phyloP scores from a whole-genome alignment of 2,329 filamentous ascomycete species.

The Trichoderma sp. region DNA sequence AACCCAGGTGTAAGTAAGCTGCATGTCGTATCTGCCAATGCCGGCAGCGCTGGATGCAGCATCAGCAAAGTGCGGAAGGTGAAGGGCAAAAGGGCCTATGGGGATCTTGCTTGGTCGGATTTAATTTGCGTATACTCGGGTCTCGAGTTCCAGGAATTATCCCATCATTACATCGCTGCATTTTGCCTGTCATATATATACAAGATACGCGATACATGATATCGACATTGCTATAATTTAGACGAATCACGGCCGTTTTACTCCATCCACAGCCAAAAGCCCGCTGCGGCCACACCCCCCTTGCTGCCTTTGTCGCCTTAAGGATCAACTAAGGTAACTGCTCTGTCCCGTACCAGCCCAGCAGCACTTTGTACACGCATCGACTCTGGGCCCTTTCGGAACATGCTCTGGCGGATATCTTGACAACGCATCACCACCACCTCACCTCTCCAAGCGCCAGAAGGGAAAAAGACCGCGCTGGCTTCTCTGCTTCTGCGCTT shows the following conservation, averaged over 20 bases:
- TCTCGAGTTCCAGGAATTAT: background rate
- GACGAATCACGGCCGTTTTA: background rate
- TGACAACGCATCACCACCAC: conserved; percentile 52
- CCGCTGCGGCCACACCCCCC: background rate
- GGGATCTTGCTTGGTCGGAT: background rate
- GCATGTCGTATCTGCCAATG: conserved; percentile 14
- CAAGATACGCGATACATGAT: background rate
- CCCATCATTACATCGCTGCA: background rate
- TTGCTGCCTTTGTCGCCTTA: background rate
- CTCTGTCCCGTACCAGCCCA: background rate
- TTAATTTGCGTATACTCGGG: background rate
- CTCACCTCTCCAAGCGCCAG: background rate
- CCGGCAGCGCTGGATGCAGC: conserved; percentile 1
- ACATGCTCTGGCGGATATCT: conserved; percentile 35
- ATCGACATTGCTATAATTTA: background rate
- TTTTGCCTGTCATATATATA: background rate
- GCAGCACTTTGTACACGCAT: background rate
- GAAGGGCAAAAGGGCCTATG: background rate
- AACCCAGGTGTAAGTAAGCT: conserved; percentile 12
- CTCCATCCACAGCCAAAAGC: background rate
- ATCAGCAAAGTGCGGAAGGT: background rate
- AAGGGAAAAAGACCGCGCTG: background rate
- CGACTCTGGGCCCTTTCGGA: conserved; percentile 24
- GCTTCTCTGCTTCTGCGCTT: background rate
- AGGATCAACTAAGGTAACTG: background rate